phyloP scores from a whole-genome alignment of 805 yeast species.

The Grigorovia yakushimaensis region DNA sequence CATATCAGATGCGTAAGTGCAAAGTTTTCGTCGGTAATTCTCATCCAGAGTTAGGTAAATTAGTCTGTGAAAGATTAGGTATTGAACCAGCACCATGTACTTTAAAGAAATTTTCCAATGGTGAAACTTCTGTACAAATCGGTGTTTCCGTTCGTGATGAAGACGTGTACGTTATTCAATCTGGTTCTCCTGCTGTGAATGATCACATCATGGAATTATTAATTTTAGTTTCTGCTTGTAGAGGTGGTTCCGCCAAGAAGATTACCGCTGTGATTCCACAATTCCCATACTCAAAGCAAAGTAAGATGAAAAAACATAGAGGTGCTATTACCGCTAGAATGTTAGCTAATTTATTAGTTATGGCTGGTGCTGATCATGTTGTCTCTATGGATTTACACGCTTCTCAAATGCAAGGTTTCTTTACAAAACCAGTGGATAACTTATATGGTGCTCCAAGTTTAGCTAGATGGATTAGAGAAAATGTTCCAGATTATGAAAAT shows the following conservation, averaged over 20 bases:
- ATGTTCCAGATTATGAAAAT: conserved; percentile 72
- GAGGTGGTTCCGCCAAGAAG: conserved; percentile 96
- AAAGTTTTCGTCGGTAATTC: conserved; percentile 94
- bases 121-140: conserved; percentile 93
- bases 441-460: conserved; percentile 92
- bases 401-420: conserved; percentile 98
- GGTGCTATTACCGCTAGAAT: conserved; percentile 98
- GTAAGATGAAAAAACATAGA: conserved; percentile 97
- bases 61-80: conserved; percentile 85
- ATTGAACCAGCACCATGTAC: conserved; percentile 91
- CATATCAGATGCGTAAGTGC: conserved; percentile 74
- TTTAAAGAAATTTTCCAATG: conserved; percentile 86
- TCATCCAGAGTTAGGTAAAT: conserved; percentile 86
- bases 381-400: conserved; percentile 95
- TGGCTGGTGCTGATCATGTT: conserved; percentile 99
- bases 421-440: conserved; percentile 94
- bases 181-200: conserved; percentile 78
- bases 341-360: conserved; percentile 87
- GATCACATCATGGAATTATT: conserved; percentile 95
- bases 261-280: conserved; percentile 95
- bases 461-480: conserved; percentile 91
- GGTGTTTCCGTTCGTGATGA: conserved; percentile 95
- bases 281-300: conserved; percentile 94
- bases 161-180: conserved; percentile 88
- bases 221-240: conserved; percentile 88